Evolutionary conservation across 768 basidiomycete genomes (phyloP), one percentile per base, ranked within the genome.

Genomic region (Mycena pura): DNA sequence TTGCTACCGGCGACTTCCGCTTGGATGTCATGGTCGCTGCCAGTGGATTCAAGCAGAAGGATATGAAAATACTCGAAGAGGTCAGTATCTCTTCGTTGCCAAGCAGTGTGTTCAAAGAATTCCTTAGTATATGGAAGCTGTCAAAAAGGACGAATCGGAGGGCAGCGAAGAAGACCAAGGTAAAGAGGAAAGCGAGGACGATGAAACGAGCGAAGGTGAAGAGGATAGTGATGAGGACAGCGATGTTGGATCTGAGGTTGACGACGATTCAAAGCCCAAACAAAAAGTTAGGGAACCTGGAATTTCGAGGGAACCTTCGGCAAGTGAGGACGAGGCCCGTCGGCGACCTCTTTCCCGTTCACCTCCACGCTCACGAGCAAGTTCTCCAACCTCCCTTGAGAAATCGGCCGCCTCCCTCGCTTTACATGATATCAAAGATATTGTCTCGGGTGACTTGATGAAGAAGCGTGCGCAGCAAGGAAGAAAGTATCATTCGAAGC

Each of bases 21-120:
- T 77, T 98, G 45, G 97, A 99, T 78, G 88, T 97, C 19, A 84
- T 93, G 65, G 96, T 98, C 6, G 91, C 91, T 47, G 97, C 97
- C 3, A 96, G 94, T 78, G 96, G 96, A 24, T 98, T 96, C 75
- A 88, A 87, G 61, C 83, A 89, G 66, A 89, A 89, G 69, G 90
- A 96, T 70, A 87, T 92, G 82, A 86, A 87, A 69, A 77, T 84
- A 39, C 77, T 98, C 55, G 93, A 95, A 75, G 88, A 95, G 81
- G 96, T 96, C 61, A 70, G 85, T 74, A 69, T 48, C 50, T 44
- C 51, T 53, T 19, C 52, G 62, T 61, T 49, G 29, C n/a, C 10
- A 17, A 13, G 22, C 36, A 6, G 15, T 15, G 13, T 62, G 69
- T 31, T 59, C 31, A 64, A 64, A 50, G 58, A 49, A 64, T 53